phyloP scores from a whole-genome alignment of 345 rosid species.

The Populus tremula region DNA sequence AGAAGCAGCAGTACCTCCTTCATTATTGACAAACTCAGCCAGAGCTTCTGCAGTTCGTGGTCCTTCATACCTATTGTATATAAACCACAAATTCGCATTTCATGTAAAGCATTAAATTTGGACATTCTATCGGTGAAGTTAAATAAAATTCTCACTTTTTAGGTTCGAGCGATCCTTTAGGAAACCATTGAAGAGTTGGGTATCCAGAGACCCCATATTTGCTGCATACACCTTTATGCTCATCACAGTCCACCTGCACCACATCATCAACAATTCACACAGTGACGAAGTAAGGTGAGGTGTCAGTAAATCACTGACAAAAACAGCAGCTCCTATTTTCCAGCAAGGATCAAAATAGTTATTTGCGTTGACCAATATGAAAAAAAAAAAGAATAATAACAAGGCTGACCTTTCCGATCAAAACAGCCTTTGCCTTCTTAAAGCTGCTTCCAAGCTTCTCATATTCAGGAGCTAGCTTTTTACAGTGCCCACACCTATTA shows the following conservation, averaged over 20 bases:
- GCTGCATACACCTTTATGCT: slow-evolving; percentile 82
- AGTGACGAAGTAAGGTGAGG: neutral
- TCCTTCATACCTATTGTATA: slow-evolving; percentile 70
- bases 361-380: neutral
- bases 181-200: slow-evolving; percentile 96
- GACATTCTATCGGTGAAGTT: neutral
- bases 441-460: slow-evolving; percentile 92
- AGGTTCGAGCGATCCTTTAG: slow-evolving; percentile 91
- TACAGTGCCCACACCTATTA: slow-evolving; percentile 97
- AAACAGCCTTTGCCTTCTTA: slow-evolving; percentile 75
- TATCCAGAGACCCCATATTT: slow-evolving; percentile 92
- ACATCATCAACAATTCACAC: slow-evolving; percentile 13
- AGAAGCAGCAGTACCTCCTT: slow-evolving; percentile 60
- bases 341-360: neutral
- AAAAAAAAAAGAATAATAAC: neutral
- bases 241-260: slow-evolving; percentile 94
- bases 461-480: slow-evolving; percentile 96
- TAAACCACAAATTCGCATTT: neutral
- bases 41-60: slow-evolving; percentile 81
- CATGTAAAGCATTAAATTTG: neutral
- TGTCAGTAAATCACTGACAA: neutral
- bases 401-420: slow-evolving; percentile 85
- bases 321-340: neutral
- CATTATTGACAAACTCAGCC: slow-evolving; percentile 79
- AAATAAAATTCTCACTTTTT: slow-evolving; percentile 60